Percentiles rank a stretch among this genome's conserved stretches.
Conservation (phyloP, 306 rosid species). For the Fragaria nilgerrensis region DNA sequence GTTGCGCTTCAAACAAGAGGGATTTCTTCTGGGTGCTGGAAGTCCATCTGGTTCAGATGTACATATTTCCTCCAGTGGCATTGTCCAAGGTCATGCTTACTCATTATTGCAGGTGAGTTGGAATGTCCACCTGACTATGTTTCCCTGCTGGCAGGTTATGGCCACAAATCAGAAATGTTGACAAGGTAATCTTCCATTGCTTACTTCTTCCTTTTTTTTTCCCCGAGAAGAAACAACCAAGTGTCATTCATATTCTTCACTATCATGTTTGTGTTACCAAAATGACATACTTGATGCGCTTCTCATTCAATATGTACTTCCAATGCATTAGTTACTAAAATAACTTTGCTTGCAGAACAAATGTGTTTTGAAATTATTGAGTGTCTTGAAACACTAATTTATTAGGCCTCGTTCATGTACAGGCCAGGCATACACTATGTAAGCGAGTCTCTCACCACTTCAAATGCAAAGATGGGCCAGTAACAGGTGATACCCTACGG, state of each 20-base stretch:
- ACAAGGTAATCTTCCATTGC: conserved; percentile 37
- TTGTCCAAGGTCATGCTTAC: conserved; percentile 99
- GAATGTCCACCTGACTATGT: conserved; percentile 8
- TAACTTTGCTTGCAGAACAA: not conserved
- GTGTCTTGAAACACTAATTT: not conserved
- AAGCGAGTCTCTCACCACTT: too few species aligned
- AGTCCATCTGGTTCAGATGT: conserved; percentile 99
- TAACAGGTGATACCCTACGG: too few species aligned
- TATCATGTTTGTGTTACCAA: not conserved
- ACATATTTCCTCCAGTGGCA: conserved; percentile 96
- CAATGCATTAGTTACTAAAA: not conserved
- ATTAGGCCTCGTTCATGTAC: not conserved
- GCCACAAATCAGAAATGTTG: conserved; percentile 19
- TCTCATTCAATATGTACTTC: not conserved
- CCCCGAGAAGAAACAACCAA: not conserved
- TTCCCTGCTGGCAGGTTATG: conserved; percentile 28
- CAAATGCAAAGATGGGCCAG: too few species aligned
- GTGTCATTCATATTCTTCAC: not conserved
- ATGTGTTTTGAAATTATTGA: not conserved
- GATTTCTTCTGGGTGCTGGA: conserved; percentile 96
- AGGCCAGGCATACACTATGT: not conserved
- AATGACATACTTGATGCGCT: not conserved
- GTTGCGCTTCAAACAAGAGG: conserved; percentile 96
- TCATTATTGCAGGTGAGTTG: conserved; percentile 79
- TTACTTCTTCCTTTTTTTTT: too few species aligned